These are phyloP conservation scores for Urtica urens DNA, from an alignment of 306 rosid genomes.

Conservation along the genomic window DNA sequence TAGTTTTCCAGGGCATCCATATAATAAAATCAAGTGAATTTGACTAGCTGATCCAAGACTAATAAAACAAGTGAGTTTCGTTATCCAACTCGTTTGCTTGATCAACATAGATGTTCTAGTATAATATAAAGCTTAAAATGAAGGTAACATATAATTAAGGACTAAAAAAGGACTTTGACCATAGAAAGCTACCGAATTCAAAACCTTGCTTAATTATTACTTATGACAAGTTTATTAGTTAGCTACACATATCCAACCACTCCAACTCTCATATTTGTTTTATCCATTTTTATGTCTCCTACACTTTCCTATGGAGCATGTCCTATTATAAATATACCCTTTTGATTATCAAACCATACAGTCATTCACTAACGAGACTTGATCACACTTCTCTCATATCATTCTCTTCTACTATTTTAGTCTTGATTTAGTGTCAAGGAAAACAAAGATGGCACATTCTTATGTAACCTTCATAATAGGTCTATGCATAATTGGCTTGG, in stretches of 20 bases:
- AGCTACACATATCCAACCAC: slow-evolving; percentile 28
- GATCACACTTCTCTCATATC: slow-evolving; percentile 3
- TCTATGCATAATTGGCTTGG: slow-evolving; percentile 49
- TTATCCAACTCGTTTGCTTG: not conserved
- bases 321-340: slow-evolving; percentile 35
- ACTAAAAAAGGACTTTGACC: slow-evolving; percentile 1
- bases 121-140: not conserved
- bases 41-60: not conserved
- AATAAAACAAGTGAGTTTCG: not conserved
- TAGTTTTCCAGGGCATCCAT: too few relatives aligned
- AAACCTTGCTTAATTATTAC: not conserved
- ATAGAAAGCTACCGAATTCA: slow-evolving; percentile 28
- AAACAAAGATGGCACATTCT: slow-evolving; percentile 32
- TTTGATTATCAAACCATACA: not conserved
- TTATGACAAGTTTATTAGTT: slow-evolving; percentile 20
- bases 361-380: slow-evolving; percentile 14
- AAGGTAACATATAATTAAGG: not conserved
- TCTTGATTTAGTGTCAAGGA: slow-evolving; percentile 2
- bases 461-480: slow-evolving; percentile 19
- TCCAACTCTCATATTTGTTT: slow-evolving; percentile 12
- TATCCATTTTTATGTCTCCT: slow-evolving; percentile 5
- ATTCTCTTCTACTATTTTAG: too few relatives aligned
- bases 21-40: too few relatives aligned
- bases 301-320: not conserved
- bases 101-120: not conserved